Evolutionary conservation across 441 rosid genomes (phyloP), one percentile per base, ranked within the genome.

Genomic region (Rhodomyrtus psidioides): DNA sequence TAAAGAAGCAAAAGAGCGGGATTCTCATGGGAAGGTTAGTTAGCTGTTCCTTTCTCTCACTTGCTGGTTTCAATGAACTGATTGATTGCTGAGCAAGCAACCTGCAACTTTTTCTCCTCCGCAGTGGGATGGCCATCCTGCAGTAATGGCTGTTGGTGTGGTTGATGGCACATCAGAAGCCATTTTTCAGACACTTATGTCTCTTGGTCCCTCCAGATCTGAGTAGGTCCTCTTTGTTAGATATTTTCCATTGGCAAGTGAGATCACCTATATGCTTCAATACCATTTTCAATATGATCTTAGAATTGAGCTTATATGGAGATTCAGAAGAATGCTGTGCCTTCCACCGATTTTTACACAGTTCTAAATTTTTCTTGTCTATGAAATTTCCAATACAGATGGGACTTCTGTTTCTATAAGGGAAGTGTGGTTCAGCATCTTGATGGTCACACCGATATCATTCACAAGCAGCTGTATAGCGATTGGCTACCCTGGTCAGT

Each of bases 41-140:
- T 79, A 60, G 89, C 89, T 79, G 53, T 90, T 56, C 56, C 74
- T 57, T 62, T 87, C 85, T 51, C 55, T n/a, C 51, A 10, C 70
- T 87, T 84, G 27, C 49, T 42, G n/a, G 26, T 89, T 65, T 55
- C 53, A 55, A 59, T 79, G 55, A 62, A 53, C 58, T 74, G 34
- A 82, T 83, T 65, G 83, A 75, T 83, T 81, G 59, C 89, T 85
- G 16, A 86, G 56, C 70, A 23, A 75, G 21, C 75, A 62, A 62
- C 75, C 34, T 62, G 75, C 75, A 62, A 62, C 24, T 83, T 86
- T 46, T 51, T 83, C 84, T 58, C 83, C 56, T 85, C 13, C 53
- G 65, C 91, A 95, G 97, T 95, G 99, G 99, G 97, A 95, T 86
- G 99, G 95, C 91, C 98, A 97, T 92, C 99, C 99, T 85, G 99